Base-by-base conservation (phyloP, 192 early-diverging fungal genomes). In the Neocallimastix lanati region DNA sequence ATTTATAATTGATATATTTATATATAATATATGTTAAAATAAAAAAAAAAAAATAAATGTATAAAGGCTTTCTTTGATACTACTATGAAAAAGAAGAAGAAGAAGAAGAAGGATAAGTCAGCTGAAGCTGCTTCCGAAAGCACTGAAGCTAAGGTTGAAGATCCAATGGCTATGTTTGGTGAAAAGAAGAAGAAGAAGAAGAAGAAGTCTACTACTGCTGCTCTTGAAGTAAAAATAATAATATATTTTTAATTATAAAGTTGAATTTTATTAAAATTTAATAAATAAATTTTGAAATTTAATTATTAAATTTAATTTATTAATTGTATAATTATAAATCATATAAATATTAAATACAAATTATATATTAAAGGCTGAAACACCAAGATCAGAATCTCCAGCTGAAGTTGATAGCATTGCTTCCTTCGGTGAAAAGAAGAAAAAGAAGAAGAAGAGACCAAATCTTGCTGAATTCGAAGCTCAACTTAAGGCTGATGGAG, bases 171-270 rank as follows among this genome's bases (percentile, higher is more conserved):
- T 77, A 89, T 92, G 86, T 93, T 94, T 85, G 92, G 86, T 77
- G 92, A 93, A 81, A 87, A 93, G 86, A 95, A 95, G 82, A 94
- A 95, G 89, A 94, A 94, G 83, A 94, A 94, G 86, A 94, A 94
- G 84, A 93, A 93, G 88, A 80, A 78, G 28, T 83, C 29, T 37
- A 27, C 29, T 84, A 84, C 29, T 37, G 36, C 29, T 84, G 37
- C 78, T 29, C 28, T 77, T 35, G 29, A 13, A 25, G 29, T 29
- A 37, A 29, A 29, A n/a, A n/a, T n/a, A n/a, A n/a, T n/a, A n/a
- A n/a, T n/a, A n/a, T n/a, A n/a, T n/a, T n/a, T n/a, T n/a, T n/a
- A n/a, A n/a, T n/a, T n/a, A n/a, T n/a, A n/a, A n/a, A n/a, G n/a
- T n/a, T n/a, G n/a, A n/a, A n/a, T n/a, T n/a, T n/a, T n/a, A n/a